Evolutionary conservation across 495 filamentous ascomycete genomes (phyloP), one percentile per base, ranked within the genome.

Genomic region (Ramalina intermedia): DNA sequence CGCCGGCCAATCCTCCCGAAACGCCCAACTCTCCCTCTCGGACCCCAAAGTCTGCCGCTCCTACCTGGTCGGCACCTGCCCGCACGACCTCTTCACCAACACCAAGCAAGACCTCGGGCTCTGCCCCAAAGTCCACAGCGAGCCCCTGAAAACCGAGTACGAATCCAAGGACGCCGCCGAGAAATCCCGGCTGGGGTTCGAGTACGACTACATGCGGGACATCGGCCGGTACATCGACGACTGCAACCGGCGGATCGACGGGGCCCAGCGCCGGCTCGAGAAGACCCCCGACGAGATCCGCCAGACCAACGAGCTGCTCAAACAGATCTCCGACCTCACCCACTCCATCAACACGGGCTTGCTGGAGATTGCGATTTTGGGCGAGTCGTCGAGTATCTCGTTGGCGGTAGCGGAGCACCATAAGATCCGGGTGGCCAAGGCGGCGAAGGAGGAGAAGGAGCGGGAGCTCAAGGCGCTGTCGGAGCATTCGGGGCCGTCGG

Each of bases 71-170:
- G 91, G 91, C 55, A 94, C 85, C 37, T 99, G 91, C 63, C 91
- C 91, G 5, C 90, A 96, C 70, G 91, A 99, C 69, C 88, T 96
- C 61, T 99, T 99, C 77, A 96, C 89, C 52, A 99, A 99, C 69
- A 99, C 91, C 37, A 96, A 95, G 68, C 87, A 95, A 75, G 91
- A 99, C 63, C 75, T 96, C 27, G 91, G 91, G 17, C 80, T 79
- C 0, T 99, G 91, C 58, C 79, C 87, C 33, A 91, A 91, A 66
- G 78, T 90, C 38, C 91, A 99, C 66, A 84, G 78, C 48, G 89
- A 94, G 63, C 76, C 80, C 23, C 74, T 95, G 47, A 94, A 94
- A 63, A 69, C 76, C 36, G 87, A 96, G 61, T 96, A 94, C 66
- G 83, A 91, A 54, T 65, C 79, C 26, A 47, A 47, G 21, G 44